These are phyloP conservation scores for Letharia columbiana DNA, from an alignment of 495 filamentous ascomycete genomes.

Conservation along the genomic window DNA sequence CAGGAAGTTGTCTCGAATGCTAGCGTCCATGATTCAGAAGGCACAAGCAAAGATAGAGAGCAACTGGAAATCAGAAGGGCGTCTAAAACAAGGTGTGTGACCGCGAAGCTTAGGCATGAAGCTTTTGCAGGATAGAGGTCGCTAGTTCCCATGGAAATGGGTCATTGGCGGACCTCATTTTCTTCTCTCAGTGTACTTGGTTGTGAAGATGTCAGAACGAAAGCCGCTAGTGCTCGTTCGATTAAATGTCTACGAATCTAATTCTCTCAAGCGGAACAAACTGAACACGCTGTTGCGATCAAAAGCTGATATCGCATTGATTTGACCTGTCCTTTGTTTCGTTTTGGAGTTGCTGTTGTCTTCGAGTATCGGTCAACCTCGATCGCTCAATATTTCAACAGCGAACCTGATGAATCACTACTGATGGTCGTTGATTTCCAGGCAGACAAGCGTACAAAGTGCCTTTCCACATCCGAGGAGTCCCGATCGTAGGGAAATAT, in stretches of 20 bases:
- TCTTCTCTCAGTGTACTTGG: too few species aligned
- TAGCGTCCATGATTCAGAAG: slow-evolving; percentile 7
- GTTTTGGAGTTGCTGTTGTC: too few species aligned
- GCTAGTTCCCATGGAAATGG: too few species aligned
- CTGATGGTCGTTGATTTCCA: neutral
- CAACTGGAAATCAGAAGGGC: slow-evolving; percentile 5
- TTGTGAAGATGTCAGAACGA: too few species aligned
- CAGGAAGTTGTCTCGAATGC: slow-evolving; percentile 3
- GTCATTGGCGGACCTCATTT: too few species aligned
- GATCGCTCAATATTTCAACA: neutral
- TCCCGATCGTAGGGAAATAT: slow-evolving; percentile 1
- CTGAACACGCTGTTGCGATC: too few species aligned
- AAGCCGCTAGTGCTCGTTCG: too few species aligned
- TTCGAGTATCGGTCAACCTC: neutral
- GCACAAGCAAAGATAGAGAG: slow-evolving; percentile 7
- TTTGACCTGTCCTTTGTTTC: neutral
- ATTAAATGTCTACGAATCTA: too few species aligned
- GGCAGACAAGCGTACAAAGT: neutral
- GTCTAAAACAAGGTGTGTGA: slow-evolving; percentile 5
- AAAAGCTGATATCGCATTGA: too few species aligned
- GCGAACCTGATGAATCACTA: neutral
- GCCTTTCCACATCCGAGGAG: slow-evolving; percentile 6
- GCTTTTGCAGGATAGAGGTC: too few species aligned
- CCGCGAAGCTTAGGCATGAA: neutral
- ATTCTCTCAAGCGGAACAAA: too few species aligned